Evolutionary conservation across 257 asterid species (phyloP).

Genomic region (Rubia yunnanensis): DNA sequence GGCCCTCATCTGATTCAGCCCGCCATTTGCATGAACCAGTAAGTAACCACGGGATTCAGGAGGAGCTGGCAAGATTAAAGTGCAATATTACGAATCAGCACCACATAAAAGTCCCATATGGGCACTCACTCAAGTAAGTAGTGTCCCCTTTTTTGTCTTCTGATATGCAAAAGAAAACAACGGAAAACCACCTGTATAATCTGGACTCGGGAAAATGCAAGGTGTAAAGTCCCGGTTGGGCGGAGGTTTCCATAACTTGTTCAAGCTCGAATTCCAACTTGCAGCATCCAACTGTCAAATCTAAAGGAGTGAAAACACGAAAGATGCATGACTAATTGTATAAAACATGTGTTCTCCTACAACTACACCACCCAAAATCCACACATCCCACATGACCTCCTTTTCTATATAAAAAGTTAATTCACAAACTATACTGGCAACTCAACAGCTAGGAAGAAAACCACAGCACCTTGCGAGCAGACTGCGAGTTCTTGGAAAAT

Average conservation of each 20-base stretch:
- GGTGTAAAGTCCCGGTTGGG: constrained; percentile 67
- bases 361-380: background rate
- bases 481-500: constrained; percentile 35
- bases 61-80: constrained; percentile 43
- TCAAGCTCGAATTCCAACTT: constrained; percentile 27
- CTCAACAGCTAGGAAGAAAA: constrained; percentile 7
- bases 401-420: background rate
- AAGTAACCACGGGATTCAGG: constrained; percentile 75
- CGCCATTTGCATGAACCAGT: constrained; percentile 90
- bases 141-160: background rate
- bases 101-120: background rate
- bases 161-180: constrained; percentile 2
- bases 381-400: constrained; percentile 9
- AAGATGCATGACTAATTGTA: constrained; percentile 37
- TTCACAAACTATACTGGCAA: background rate
- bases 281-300: constrained; percentile 74
- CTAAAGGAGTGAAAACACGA: constrained; percentile 77
- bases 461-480: constrained; percentile 49
- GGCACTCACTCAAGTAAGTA: background rate
- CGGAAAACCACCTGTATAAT: constrained; percentile 44
- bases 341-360: constrained; percentile 15
- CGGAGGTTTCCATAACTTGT: constrained; percentile 71
- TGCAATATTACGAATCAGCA: constrained; percentile 1
- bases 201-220: constrained; percentile 55
- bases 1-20: constrained; percentile 96